Evolutionary conservation across 2,329 filamentous ascomycete species (phyloP).

Genomic region (Chalaropsis thielavioides): DNA sequence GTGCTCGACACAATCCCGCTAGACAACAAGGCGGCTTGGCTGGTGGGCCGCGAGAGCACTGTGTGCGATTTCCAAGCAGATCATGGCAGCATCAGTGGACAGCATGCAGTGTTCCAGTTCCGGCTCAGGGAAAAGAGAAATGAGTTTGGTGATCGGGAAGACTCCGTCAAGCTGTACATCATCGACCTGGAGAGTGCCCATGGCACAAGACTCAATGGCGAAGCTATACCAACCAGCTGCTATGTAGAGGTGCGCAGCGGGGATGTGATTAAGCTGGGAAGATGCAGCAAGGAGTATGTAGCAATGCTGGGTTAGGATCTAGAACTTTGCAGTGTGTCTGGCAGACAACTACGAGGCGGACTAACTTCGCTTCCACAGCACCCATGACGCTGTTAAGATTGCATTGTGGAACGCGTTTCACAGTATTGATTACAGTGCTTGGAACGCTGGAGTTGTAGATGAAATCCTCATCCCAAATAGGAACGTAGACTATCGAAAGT

Average conservation of each 20-base stretch:
- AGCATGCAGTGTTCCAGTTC: slow-evolving; percentile 93
- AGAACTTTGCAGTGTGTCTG: not conserved
- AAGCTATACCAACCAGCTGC: slow-evolving; percentile 55
- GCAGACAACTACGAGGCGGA: not conserved
- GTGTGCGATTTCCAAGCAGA: slow-evolving; percentile 76
- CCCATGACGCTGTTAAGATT: not conserved
- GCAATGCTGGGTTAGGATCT: slow-evolving; percentile 49
- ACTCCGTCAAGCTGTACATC: slow-evolving; percentile 70
- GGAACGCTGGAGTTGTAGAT: not conserved
- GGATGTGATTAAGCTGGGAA: slow-evolving; percentile 78
- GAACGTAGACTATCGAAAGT: not conserved
- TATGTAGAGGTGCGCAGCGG: slow-evolving; percentile 80
- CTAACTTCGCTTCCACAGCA: not conserved
- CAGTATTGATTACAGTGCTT: not conserved
- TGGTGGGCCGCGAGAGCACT: slow-evolving; percentile 64
- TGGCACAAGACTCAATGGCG: slow-evolving; percentile 70
- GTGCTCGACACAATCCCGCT: slow-evolving; percentile 72
- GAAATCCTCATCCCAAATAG: not conserved
- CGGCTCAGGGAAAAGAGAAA: slow-evolving; percentile 69
- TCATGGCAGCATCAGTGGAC: slow-evolving; percentile 86
- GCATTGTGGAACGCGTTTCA: not conserved
- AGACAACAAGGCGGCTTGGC: slow-evolving; percentile 68
- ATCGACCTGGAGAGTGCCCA: slow-evolving; percentile 92
- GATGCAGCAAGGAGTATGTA: slow-evolving; percentile 88
- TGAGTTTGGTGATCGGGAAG: slow-evolving; percentile 72